Evolutionary conservation across 1,284 basidiomycete genomes (phyloP).

Genomic region (Boletus smithii): DNA sequence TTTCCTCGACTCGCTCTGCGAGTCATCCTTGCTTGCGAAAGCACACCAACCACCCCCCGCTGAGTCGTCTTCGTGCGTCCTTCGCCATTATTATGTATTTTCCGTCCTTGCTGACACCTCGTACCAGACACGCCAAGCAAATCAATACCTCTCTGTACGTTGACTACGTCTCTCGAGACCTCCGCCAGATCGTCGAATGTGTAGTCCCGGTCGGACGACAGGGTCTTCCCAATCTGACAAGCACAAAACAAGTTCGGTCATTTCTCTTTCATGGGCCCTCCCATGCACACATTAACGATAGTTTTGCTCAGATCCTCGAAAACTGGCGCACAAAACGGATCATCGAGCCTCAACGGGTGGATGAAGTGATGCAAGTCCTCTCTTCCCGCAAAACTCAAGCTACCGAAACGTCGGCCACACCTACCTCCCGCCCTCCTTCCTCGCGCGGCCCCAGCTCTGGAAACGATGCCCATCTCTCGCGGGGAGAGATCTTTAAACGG

Average conservation of each 20-base stretch:
- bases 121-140: conserved; percentile 15
- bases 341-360: conserved; percentile 71
- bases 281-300: neutral
- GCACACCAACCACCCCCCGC: conserved; percentile 37
- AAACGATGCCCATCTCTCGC: conserved; percentile 42
- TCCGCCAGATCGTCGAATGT: conserved; percentile 70
- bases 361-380: conserved; percentile 56
- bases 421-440: conserved; percentile 6
- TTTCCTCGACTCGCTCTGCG: conserved; percentile 85
- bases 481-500: conserved; percentile 75
- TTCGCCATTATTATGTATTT: too few relatives aligned
- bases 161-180: conserved; percentile 69
- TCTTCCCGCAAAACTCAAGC: conserved; percentile 43
- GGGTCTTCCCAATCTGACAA: conserved; percentile 81
- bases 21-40: conserved; percentile 67
- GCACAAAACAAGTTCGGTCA: conserved; percentile 70
- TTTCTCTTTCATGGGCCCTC: neutral
- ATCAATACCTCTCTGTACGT: conserved; percentile 56
- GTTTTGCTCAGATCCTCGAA: conserved; percentile 65
- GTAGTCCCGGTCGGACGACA: conserved; percentile 82
- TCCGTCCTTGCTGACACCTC: neutral
- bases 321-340: conserved; percentile 86
- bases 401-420: conserved; percentile 22
- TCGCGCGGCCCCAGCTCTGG: conserved; percentile 2
- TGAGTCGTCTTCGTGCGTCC: conserved; percentile 19